Evolutionary conservation across 2,329 filamentous ascomycete species (phyloP).

Genomic region (Alternaria angustiovoidea): DNA sequence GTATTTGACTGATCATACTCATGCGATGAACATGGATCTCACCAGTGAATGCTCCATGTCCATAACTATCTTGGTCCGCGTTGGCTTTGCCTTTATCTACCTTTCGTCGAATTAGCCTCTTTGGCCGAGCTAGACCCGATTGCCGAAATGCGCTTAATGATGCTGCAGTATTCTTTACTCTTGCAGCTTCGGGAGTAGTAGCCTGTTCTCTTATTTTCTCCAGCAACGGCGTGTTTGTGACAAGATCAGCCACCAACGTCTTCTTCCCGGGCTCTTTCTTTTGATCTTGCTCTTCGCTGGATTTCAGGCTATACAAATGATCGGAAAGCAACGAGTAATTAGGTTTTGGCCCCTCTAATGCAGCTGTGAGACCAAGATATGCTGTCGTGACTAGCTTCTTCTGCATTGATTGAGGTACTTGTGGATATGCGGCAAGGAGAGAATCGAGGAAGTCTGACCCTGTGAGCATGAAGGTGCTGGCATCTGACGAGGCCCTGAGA

Average conservation of each 20-base stretch:
- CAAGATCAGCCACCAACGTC: conserved; percentile 81
- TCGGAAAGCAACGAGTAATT: conserved; percentile 81
- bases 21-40: conserved; percentile 79
- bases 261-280: conserved; percentile 50
- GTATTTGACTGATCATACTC: conserved; percentile 87
- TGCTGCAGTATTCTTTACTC: conserved; percentile 68
- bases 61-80: conserved; percentile 45
- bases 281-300: conserved; percentile 69
- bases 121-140: conserved; percentile 61
- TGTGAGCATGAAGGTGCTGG: conserved; percentile 72
- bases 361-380: conserved; percentile 77
- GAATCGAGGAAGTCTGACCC: conserved; percentile 89
- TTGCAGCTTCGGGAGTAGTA: conserved; percentile 59
- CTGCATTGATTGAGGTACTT: conserved; percentile 69
- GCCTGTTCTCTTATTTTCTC: conserved; percentile 67
- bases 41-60: conserved; percentile 46
- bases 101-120: conserved; percentile 63
- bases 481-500: conserved; percentile 66
- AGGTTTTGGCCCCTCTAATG: conserved; percentile 71
- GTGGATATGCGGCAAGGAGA: conserved; percentile 70
- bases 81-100: conserved; percentile 72
- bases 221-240: conserved; percentile 81
- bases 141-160: conserved; percentile 67
- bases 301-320: conserved; percentile 81
- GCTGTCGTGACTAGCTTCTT: conserved; percentile 74